phyloP scores from a whole-genome alignment of 1,139 yeast genomes.

The Scheffersomyces titani region DNA sequence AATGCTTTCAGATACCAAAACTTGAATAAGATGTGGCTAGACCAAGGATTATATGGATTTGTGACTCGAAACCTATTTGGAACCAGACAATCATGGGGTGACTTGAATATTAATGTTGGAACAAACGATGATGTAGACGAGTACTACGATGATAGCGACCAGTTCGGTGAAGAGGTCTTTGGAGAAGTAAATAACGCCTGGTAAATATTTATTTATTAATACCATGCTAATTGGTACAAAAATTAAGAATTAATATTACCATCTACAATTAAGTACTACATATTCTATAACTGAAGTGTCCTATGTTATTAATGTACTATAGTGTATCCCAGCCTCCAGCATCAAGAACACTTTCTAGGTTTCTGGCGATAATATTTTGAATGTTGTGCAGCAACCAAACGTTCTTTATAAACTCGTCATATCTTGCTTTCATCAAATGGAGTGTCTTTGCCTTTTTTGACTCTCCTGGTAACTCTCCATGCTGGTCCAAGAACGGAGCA shows the following conservation, averaged over 20 bases:
- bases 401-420: slow-evolving; percentile 64
- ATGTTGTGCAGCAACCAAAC: slow-evolving; percentile 82
- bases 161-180: background rate
- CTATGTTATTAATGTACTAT: slow-evolving; percentile 25
- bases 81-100: slow-evolving; percentile 11
- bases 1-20: slow-evolving; percentile 53
- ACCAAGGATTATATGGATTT: slow-evolving; percentile 47
- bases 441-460: slow-evolving; percentile 73
- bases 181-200: background rate
- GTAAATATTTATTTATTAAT: background rate
- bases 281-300: background rate
- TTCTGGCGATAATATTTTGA: slow-evolving; percentile 75
- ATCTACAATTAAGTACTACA: too few relatives aligned
- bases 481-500: slow-evolving; percentile 83
- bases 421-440: slow-evolving; percentile 61
- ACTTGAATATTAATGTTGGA: slow-evolving; percentile 6
- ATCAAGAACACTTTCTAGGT: slow-evolving; percentile 75
- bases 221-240: background rate
- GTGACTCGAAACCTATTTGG: slow-evolving; percentile 38
- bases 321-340: slow-evolving; percentile 97
- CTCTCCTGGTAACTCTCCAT: slow-evolving; percentile 84
- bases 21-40: slow-evolving; percentile 61
- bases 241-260: background rate
- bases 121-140: slow-evolving; percentile 8
- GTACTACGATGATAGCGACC: slow-evolving; percentile 3